phyloP scores from a whole-genome alignment of 139 green algal genomes.

The Astrephomene gubernaculifera region DNA sequence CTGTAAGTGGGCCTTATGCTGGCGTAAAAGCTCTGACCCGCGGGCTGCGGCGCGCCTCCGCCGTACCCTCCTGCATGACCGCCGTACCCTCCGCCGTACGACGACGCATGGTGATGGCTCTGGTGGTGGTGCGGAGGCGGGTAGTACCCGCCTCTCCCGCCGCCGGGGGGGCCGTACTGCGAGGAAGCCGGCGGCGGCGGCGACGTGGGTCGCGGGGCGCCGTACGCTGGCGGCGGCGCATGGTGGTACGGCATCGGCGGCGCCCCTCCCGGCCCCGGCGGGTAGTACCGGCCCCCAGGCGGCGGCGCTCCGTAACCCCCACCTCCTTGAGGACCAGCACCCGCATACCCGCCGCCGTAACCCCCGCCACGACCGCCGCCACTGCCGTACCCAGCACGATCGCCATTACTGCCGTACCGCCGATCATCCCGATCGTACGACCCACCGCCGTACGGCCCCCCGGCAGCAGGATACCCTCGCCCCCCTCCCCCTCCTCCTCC shows the following conservation, averaged over 20 bases:
- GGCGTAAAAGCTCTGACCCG: neutral
- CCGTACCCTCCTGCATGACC: too few species aligned
- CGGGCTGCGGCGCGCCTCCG: neutral
- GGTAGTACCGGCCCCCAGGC: neutral
- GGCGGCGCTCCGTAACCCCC: neutral
- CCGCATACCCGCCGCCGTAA: neutral
- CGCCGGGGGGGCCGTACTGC: neutral
- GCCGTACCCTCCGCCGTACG: conserved; percentile 32
- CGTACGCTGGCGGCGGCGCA: neutral
- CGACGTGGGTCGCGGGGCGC: neutral
- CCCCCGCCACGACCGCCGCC: neutral
- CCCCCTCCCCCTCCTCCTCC: neutral
- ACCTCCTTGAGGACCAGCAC: neutral
- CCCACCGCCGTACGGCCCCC: neutral
- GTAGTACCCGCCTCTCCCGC: neutral
- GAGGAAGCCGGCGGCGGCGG: too few species aligned
- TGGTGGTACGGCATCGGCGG: neutral
- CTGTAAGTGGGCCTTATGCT: too few species aligned
- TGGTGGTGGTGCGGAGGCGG: neutral
- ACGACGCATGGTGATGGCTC: neutral
- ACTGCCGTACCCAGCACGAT: neutral
- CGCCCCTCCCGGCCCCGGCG: too few species aligned
- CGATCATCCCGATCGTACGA: too few species aligned
- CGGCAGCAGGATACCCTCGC: neutral
- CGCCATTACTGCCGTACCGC: too few species aligned